Evolutionary conservation across 495 filamentous ascomycete genomes (phyloP).

Genomic region (Aspergillus avenaceus): DNA sequence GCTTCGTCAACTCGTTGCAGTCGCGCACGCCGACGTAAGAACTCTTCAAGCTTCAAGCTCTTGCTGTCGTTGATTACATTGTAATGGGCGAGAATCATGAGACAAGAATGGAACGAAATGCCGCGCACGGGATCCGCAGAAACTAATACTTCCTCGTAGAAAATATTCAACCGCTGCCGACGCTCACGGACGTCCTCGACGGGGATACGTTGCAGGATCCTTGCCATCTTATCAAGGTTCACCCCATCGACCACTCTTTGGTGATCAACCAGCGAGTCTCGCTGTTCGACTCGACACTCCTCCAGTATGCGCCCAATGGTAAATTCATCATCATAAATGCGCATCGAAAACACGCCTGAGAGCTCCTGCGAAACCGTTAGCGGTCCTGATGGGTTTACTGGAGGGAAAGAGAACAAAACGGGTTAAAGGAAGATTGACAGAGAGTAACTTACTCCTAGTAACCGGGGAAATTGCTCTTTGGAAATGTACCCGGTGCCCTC

Average conservation of each 20-base stretch:
- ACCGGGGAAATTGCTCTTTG: constrained; percentile 85
- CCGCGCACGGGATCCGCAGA: constrained; percentile 83
- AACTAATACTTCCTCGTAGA: constrained; percentile 95
- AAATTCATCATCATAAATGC: constrained; percentile 90
- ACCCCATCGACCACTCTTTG: constrained; percentile 62
- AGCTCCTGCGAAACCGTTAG: constrained; percentile 53
- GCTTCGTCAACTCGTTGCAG: constrained; percentile 96
- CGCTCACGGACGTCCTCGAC: constrained; percentile 66
- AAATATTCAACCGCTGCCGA: constrained; percentile 76
- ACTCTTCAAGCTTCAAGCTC: constrained; percentile 89
- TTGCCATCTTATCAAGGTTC: constrained; percentile 73
- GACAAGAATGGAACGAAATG: constrained; percentile 86
- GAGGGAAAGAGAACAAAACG: constrained; percentile 3
- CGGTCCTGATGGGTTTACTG: neutral
- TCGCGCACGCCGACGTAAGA: constrained; percentile 82
- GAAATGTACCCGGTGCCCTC: constrained; percentile 85
- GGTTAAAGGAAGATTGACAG: neutral
- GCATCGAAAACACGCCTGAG: constrained; percentile 93
- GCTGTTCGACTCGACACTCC: constrained; percentile 60
- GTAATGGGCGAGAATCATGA: constrained; percentile 97
- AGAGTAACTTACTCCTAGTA: constrained; percentile 65
- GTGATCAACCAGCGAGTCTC: constrained; percentile 33
- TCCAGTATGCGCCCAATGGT: constrained; percentile 80
- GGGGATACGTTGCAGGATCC: constrained; percentile 71
- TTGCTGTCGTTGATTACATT: constrained; percentile 99